Evolutionary conservation across 495 filamentous ascomycete species (phyloP), one percentile per base, ranked within the genome.

Genomic region (Xylaria grammica): DNA sequence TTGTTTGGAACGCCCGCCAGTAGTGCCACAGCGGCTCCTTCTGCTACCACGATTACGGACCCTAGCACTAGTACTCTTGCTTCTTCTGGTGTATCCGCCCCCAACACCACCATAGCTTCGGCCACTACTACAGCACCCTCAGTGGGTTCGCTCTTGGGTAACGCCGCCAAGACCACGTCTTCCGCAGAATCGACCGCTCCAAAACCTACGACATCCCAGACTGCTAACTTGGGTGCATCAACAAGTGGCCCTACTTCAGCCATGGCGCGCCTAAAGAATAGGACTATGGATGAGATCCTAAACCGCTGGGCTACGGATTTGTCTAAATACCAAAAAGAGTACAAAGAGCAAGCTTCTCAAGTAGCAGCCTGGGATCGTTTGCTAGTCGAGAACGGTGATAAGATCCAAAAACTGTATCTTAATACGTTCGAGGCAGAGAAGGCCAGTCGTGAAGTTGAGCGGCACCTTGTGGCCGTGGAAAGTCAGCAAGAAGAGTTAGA

Each of bases 231-330:
- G 61, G 82, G 84, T 15, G 84, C 86, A n/a, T 94, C 92, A 0
- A 94, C 91, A 22, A 77, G 85, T 44, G 93, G 93, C 0, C 93
- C 92, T 7, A 73, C 86, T 2, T 91, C 93, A n/a, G 85, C 89
- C 22, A 85, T 92, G 69, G 94, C 94, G 1, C 91, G 95, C 13
- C 80, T 99, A 22, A 97, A 96, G 81, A 96, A 97, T 74, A 98
- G 96, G 80, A 96, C 94, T 1, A 98, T 99, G 94, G 95, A 98
- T 71, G 96, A 99, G 74, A 98, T 99, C 67, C 93, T 99, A 70
- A 97, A 91, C n/a, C 87, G 92, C 19, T 99, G 96, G 96, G 95
- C 95, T 0, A 90, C 91, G 0, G 95, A 98, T 72, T 85, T 98
- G 29, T 88, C 91, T 62, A 95, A 96, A 71, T 97, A 98, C 72